Evolutionary conservation across 1,284 basidiomycete species (phyloP).

Genomic region (Apiotrichum siamense): DNA sequence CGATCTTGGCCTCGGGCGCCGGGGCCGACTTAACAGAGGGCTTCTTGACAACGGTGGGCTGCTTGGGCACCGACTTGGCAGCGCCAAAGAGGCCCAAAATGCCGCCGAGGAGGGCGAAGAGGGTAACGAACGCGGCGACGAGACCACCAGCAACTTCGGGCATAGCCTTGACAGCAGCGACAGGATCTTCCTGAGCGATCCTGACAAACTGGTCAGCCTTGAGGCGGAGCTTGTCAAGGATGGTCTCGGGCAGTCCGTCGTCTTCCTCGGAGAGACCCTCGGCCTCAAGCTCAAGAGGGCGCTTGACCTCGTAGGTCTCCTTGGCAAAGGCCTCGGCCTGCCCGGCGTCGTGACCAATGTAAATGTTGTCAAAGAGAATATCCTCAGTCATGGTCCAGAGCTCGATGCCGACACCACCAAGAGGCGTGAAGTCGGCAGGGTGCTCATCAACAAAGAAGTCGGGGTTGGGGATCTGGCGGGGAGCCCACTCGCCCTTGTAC

Average conservation of each 20-base stretch:
- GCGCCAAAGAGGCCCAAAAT: conserved; percentile 69
- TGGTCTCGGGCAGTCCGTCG: conserved; percentile 30
- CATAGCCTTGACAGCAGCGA: conserved; percentile 68
- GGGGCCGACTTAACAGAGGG: conserved; percentile 34
- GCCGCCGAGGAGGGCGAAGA: conserved; percentile 75
- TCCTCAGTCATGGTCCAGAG: conserved; percentile 99
- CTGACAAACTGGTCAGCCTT: conserved; percentile 45
- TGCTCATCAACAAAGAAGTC: conserved; percentile 80
- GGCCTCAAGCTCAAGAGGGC: conserved; percentile 48
- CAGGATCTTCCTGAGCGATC: conserved; percentile 32
- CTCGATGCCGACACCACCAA: conserved; percentile 92
- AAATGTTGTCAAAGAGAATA: conserved; percentile 88
- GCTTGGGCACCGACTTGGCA: conserved; percentile 28
- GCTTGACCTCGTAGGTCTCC: conserved; percentile 80
- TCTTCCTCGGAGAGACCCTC: conserved; percentile 54
- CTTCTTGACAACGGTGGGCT: conserved; percentile 35
- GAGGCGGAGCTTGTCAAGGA: conserved; percentile 39
- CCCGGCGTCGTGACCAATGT: conserved; percentile 76
- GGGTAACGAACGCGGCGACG: conserved; percentile 62
- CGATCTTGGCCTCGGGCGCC: conserved; percentile 15
- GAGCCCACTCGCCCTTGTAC: conserved; percentile 94
- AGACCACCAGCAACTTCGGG: conserved; percentile 78
- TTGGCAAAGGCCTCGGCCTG: conserved; percentile 74
- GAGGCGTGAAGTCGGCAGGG: conserved; percentile 80
- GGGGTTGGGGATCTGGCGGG: conserved; percentile 88